Conservation (phyloP, 2,329 filamentous ascomycete species). For the Tricladium varicosporioides region DNA sequence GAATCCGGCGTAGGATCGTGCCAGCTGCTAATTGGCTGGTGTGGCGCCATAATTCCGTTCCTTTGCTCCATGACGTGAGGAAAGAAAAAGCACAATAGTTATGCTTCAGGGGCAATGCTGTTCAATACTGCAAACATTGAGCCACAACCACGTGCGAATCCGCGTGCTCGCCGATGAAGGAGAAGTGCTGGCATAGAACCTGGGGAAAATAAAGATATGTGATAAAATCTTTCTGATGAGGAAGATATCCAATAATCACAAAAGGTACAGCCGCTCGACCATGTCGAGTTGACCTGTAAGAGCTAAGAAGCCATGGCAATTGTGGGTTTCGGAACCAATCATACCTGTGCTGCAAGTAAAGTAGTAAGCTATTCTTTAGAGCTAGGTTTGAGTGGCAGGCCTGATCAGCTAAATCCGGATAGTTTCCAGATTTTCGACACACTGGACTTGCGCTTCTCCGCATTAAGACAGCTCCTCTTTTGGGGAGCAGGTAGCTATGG, state of each 20-base stretch:
- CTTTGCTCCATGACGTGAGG: slow-evolving; percentile 21
- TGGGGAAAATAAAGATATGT: background rate
- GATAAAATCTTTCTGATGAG: background rate
- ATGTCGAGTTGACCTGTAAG: no score
- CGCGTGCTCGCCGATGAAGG: background rate
- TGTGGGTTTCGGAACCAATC: background rate
- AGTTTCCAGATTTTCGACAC: slow-evolving; percentile 3
- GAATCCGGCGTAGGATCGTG: background rate
- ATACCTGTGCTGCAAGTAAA: background rate
- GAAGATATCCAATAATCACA: background rate
- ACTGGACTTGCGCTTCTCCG: slow-evolving; percentile 8
- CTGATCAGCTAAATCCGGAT: background rate
- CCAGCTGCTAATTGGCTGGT: slow-evolving; percentile 6
- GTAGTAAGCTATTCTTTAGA: background rate
- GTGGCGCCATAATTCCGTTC: slow-evolving; percentile 23
- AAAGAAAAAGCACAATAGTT: background rate
- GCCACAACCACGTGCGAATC: background rate
- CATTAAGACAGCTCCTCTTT: slow-evolving; percentile 8
- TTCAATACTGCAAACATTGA: background rate
- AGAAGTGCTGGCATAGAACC: background rate
- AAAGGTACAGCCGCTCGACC: no score
- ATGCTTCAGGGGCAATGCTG: background rate
- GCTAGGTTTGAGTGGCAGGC: background rate
- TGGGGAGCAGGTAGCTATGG: background rate
- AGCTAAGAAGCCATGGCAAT: no score